Evolutionary conservation across 2,329 filamentous ascomycete genomes (phyloP), one percentile per base, ranked within the genome.

Genomic region (Colletotrichum theobromicola): DNA sequence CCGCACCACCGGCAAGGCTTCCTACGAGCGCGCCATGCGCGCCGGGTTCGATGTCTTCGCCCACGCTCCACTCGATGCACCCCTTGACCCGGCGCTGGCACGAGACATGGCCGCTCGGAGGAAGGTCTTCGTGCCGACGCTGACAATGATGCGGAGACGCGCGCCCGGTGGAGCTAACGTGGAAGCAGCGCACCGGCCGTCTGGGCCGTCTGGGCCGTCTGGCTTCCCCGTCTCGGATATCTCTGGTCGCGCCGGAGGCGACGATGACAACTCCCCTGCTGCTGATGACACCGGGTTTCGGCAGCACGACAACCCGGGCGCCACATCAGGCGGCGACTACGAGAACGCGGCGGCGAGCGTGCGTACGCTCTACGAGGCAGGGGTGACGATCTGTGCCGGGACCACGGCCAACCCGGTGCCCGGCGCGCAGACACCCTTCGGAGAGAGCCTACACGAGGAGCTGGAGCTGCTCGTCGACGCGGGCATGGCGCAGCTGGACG

Each of bases 361-460:
- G 15, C 70, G 57, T 34, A 75, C 61, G 7, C 79, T 80, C 63
- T 64, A 81, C 67, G 46, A 70, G 7, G 80, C 80, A 6, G 80
- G 81, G 9, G 79, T 82, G 24, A 75, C 77, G 7, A 80, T 84
- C 32, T 74, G 80, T 18, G 80, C 80, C 9, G 82, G 82, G 5
- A 82, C 82, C n/a, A 81, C 81, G 21, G 76, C 82, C n/a, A 79
- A 78, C 63, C 42, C 72, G 71, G 76, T 35, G 63, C 77, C 32
- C 4, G 63, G 58, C 1, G 12, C 28, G 4, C 9, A 34, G 16
- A 63, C 78, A 4, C 69, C 76, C 7, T 76, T 79, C 35, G 78
- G 78, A 24, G 32, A 69, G 62, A 75, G 69, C 16, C 58, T 80
- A n/a, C 79, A 79, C 69, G 71, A 77, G 21, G 79, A 80, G 71